These are phyloP conservation scores for Apium graveolens DNA, from an alignment of 129 eudicot genomes.

Conservation along the genomic window DNA sequence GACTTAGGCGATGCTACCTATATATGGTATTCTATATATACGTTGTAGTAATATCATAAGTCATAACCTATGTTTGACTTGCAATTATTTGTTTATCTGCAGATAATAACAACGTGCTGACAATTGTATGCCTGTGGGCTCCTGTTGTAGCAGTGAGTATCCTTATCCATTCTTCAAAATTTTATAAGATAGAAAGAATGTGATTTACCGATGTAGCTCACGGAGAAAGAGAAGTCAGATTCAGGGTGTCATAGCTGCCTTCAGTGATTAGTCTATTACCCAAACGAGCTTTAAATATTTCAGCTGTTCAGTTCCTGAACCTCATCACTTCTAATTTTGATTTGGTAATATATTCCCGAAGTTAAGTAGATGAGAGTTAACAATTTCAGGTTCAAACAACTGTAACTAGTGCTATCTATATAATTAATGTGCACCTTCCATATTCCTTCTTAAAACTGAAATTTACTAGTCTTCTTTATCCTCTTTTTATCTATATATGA, in stretches of 20 bases:
- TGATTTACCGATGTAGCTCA: background rate
- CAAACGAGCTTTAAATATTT: background rate
- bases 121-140: constrained; percentile 90
- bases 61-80: background rate
- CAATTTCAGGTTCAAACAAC: background rate
- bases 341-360: background rate
- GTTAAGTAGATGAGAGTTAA: background rate
- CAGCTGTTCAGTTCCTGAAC: background rate
- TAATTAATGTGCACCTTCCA: background rate
- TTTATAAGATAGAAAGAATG: background rate
- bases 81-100: constrained; percentile 25
- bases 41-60: background rate
- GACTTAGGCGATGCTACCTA: no score
- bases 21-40: background rate
- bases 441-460: background rate
- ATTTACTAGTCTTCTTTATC: background rate
- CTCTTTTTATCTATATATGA: no score
- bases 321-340: background rate
- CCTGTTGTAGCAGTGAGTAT: constrained; percentile 94
- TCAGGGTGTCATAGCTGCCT: background rate
- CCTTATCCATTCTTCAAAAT: constrained; percentile 1
- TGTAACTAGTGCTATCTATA: background rate
- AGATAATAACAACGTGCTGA: constrained; percentile 74
- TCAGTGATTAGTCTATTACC: background rate
- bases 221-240: background rate